phyloP scores from a whole-genome alignment of 495 filamentous ascomycete genomes.

The Talaromyces adpressus region DNA sequence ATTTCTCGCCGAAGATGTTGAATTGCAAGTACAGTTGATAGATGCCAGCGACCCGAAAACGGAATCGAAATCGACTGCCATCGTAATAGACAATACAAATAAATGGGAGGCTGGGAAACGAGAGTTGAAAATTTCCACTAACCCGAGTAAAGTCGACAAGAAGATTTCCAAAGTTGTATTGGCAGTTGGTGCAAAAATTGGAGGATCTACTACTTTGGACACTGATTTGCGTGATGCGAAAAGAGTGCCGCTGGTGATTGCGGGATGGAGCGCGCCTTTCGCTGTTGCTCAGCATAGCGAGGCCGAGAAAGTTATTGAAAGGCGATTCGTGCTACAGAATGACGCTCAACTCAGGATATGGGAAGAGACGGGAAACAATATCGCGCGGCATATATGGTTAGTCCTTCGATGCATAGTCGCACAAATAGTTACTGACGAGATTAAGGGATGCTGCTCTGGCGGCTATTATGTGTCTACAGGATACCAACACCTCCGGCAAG shows the following conservation, averaged over 20 bases:
- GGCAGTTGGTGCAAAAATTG: conserved; percentile 15
- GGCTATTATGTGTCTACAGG: conserved; percentile 38
- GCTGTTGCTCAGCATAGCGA: conserved; percentile 24
- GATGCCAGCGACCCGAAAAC: conserved; percentile 16
- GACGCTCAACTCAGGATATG: conserved; percentile 44
- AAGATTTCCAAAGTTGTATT: conserved; percentile 22
- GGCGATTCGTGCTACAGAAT: conserved; percentile 36
- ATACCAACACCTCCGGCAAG: conserved; percentile 9
- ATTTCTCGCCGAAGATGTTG: conserved; percentile 61
- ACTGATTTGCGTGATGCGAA: conserved; percentile 18
- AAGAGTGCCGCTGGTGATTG: conserved; percentile 39
- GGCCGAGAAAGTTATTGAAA: conserved; percentile 44
- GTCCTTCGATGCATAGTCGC: neutral
- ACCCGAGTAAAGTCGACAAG: conserved; percentile 22
- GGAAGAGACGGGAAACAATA: conserved; percentile 93
- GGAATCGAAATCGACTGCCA: conserved; percentile 12
- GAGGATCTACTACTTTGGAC: conserved; percentile 4
- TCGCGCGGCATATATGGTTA: conserved; percentile 92
- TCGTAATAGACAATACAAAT: conserved; percentile 37
- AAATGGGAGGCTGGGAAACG: conserved; percentile 51
- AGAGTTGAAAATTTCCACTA: conserved; percentile 32
- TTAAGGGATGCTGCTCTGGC: conserved; percentile 64
- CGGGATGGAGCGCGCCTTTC: conserved; percentile 49
- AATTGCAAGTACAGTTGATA: conserved; percentile 45
- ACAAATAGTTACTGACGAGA: neutral